Percentiles rank a stretch among this genome's conserved stretches.
Evolutionary conservation across 2,329 filamentous ascomycete genomes (phyloP).

Genomic region (Cercospora brassicicola): DNA sequence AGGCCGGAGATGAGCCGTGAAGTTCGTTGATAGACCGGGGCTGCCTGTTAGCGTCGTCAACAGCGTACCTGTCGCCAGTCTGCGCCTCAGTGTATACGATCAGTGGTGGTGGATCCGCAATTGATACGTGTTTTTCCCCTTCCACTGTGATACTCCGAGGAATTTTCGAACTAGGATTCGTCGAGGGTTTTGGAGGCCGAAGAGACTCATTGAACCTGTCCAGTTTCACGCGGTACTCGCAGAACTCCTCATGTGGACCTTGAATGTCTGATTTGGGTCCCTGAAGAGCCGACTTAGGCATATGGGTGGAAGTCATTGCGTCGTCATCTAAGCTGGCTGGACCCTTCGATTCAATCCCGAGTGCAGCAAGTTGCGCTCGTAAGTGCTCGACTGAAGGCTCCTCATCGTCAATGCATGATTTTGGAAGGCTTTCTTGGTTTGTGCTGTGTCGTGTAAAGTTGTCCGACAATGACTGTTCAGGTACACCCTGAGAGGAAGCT

Average conservation of each 20-base stretch:
- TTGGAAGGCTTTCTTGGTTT: not conserved
- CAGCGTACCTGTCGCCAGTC: not conserved
- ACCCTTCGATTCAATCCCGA: not conserved
- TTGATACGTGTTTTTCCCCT: not conserved
- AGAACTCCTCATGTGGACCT: conserved; percentile 2
- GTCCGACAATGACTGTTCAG: not conserved
- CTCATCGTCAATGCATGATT: not conserved
- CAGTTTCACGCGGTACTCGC: not conserved
- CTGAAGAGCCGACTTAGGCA: not conserved
- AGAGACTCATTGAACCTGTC: not conserved
- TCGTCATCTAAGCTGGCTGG: not conserved
- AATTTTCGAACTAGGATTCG: not conserved
- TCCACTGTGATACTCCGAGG: not conserved
- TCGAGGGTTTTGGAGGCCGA: not conserved
- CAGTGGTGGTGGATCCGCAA: not conserved
- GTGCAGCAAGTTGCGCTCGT: not conserved
- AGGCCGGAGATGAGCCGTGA: not conserved
- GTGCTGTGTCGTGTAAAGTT: not conserved
- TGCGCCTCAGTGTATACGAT: not conserved
- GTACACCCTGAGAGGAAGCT: not conserved
- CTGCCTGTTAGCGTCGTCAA: not conserved
- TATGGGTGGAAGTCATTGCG: not conserved
- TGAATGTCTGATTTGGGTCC: not conserved
- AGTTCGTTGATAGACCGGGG: not conserved
- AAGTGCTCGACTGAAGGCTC: not conserved